phyloP scores from a whole-genome alignment of 371 early-diverging fungal genomes.

The Phascolomyces articulosus region DNA sequence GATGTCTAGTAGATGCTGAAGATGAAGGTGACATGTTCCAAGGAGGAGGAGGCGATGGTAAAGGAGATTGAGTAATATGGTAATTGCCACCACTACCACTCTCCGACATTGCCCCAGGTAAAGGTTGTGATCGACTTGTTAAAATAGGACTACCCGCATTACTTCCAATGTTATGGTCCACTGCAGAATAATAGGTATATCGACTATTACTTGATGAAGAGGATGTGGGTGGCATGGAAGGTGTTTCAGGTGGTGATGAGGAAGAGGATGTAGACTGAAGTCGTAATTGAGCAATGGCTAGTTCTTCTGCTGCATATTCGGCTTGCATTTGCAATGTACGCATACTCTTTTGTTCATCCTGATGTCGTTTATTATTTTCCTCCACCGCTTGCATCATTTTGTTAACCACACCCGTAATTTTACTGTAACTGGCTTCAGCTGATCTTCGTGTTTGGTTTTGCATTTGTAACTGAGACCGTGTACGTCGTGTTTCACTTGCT shows the following conservation, averaged over 20 bases:
- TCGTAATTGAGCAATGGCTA: constrained; percentile 31
- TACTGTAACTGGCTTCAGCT: constrained; percentile 24
- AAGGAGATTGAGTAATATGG: constrained; percentile 10
- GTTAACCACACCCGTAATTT: constrained; percentile 30
- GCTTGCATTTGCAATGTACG: constrained; percentile 28
- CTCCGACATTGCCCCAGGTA: no score
- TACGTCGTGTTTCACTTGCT: constrained; percentile 20
- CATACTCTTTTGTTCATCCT: constrained; percentile 21
- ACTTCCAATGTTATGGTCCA: no score
- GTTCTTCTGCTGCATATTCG: constrained; percentile 29
- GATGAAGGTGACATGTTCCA: not conserved
- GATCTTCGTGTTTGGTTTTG: constrained; percentile 32
- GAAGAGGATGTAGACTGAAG: constrained; percentile 14
- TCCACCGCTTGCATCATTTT: constrained; percentile 23
- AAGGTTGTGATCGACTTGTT: no score
- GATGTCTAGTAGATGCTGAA: not conserved
- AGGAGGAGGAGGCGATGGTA: constrained; percentile 5
- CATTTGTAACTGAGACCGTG: constrained; percentile 32
- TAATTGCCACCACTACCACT: not conserved
- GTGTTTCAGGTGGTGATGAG: no score
- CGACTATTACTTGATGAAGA: not conserved
- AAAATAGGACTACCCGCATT: no score
- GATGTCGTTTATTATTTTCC: constrained; percentile 24
- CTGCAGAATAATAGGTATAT: no score
- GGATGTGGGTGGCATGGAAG: not conserved